Evolutionary conservation across 2,329 filamentous ascomycete genomes (phyloP), one percentile per base, ranked within the genome.

Genomic region (Clarireedia homoeocarpa): DNA sequence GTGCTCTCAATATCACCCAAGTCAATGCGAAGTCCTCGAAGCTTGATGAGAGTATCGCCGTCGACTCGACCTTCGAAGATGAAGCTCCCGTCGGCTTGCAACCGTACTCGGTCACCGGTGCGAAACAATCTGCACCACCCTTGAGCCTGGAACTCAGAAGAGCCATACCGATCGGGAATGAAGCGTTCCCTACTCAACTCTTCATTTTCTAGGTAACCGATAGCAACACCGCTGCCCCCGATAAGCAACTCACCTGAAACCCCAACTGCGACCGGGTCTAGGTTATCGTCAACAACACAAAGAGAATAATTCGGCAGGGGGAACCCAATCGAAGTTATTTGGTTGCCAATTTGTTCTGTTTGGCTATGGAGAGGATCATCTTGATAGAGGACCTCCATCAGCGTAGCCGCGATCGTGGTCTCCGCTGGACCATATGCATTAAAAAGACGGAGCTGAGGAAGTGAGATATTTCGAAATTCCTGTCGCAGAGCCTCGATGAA

Each of bases 191-290:
- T 42, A 14, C 24, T 54, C 24, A 54, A 39, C n/a, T 66, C 65
- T 0, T 58, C 48, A 10, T 65, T 59, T n/a, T 68, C 64, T 0
- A 72, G 45, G 53, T 76, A 76, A 2, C 72, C 71, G 5, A 54
- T 15, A 0, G 67, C 64, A 2, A 74, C 67, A 6, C 71, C 71
- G 2, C 64, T 58, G 3, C 74, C 74, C 12, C 65, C 71, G 34
- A 79, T 67, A 30, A 48, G 67, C 4, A 78, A 66, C 57, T 78
- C 74, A 4, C 77, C 77, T 0, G 69, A 61, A 2, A 73, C 58
- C 0, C 75, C 75, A 7, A 67, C 45, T 1, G 76, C 73, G 2
- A 75, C 59, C 0, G 70, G 64, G 12, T 69, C 51, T n/a, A 67
- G 59, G 1, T 73, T 36, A 4, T 68, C 58, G 58, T 77, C 75